Evolutionary conservation across 2,329 filamentous ascomycete species (phyloP), one percentile per base, ranked within the genome.

Genomic region (Piedraia hortae): DNA sequence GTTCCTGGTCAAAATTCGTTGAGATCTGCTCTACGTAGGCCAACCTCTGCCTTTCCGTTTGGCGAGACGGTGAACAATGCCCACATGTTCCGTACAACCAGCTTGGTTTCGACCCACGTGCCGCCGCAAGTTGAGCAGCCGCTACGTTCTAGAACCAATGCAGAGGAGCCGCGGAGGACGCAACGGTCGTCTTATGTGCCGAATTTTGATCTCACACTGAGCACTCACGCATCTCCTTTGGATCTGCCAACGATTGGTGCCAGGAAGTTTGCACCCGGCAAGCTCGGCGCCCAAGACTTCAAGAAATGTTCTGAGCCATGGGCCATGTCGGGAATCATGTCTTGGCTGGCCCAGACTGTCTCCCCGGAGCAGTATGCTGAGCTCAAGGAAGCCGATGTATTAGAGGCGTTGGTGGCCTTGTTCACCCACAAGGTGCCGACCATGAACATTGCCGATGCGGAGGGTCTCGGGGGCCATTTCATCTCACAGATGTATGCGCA

Each of bases 371-470:
- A 82, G 17, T 82, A 91, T 38, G 65, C 69, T 6, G 78, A 97
- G 43, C 50, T 97, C 20, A 78, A 72, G 40, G 63, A 72, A 38
- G 73, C 77, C 37, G 68, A 72, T 2, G 66, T 97, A 22, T 69
- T 77, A 26, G 80, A 93, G 33, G 80, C 75, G 2, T 56, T 97
- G 18, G 67, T 90, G 18, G 72, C 68, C 14, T 53, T 97, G 4
- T 93, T 97, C 43, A 89, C 75, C 2, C 62, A 74, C 46, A 93
- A 91, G 45, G 78, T 97, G 1, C 80, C 85, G 0, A 97, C 78
- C 1, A 91, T 97, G 77, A 93, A 97, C 35, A 82, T 85, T 18
- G 80, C 82, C 4, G 88, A 97, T 51, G 85, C 85, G 1, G 85
- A 97, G 42, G 70, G 68, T 1, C 54, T 97, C 22, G 75, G 74